Conservation (phyloP, 192 early-diverging fungal species). For the Phycomyces blakesleeanus region DNA sequence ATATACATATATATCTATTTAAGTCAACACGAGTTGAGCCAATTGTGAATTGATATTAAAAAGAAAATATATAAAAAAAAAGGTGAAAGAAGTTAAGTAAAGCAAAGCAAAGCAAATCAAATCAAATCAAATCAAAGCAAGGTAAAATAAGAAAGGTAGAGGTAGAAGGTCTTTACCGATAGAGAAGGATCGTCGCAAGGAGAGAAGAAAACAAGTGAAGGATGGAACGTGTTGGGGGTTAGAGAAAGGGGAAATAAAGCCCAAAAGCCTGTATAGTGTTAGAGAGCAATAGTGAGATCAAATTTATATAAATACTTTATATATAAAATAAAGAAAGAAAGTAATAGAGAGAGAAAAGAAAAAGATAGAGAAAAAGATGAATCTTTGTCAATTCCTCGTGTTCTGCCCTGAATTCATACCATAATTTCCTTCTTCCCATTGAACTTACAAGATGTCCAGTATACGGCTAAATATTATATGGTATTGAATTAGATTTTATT, state of each 20-base stretch:
- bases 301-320: too few relatives aligned
- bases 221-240: conserved; percentile 1
- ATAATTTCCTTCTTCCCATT: too few relatives aligned
- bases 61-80: too few relatives aligned
- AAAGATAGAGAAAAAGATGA: not conserved
- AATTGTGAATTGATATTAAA: too few relatives aligned
- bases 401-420: not conserved
- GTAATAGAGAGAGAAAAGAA: not conserved
- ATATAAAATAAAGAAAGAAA: too few relatives aligned
- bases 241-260: not conserved
- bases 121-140: not conserved
- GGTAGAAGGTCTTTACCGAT: not conserved
- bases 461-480: too few relatives aligned
- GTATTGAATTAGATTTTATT: not conserved
- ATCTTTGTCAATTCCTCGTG: not conserved
- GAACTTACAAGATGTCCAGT: too few relatives aligned
- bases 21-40: too few relatives aligned
- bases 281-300: too few relatives aligned
- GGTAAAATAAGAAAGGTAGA: not conserved
- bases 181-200: not conserved
- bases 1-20: too few relatives aligned
- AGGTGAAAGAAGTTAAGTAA: too few relatives aligned
- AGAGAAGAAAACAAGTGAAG: not conserved
- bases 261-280: too few relatives aligned
- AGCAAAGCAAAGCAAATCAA: not conserved